These are phyloP conservation scores for Ramalina intermedia DNA, from an alignment of 495 filamentous ascomycete genomes.

Conservation along the genomic window DNA sequence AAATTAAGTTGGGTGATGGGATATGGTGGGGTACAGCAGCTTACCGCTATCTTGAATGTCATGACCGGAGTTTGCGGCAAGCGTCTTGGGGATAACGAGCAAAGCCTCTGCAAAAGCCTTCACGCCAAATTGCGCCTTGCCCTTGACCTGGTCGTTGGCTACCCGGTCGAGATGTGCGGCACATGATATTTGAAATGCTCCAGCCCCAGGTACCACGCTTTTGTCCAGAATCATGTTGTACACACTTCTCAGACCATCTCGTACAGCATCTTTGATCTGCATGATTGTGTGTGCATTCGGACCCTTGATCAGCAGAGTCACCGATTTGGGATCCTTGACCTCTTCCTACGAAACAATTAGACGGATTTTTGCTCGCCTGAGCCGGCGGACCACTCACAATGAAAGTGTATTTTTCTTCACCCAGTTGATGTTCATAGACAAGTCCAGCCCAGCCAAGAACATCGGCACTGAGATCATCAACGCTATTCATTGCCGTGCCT, in stretches of 20 bases:
- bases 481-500: constrained; percentile 83
- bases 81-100: constrained; percentile 87
- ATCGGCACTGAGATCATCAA: constrained; percentile 80
- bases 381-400: constrained; percentile 30
- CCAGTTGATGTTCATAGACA: constrained; percentile 94
- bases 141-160: constrained; percentile 70
- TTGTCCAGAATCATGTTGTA: constrained; percentile 98
- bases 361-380: not conserved
- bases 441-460: constrained; percentile 90
- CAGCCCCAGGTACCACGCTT: constrained; percentile 86
- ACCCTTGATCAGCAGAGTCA: constrained; percentile 96
- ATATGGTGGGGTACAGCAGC: constrained; percentile 17
- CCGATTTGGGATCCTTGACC: constrained; percentile 96
- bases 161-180: constrained; percentile 78
- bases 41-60: constrained; percentile 87
- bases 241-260: constrained; percentile 84
- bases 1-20: constrained; percentile 1
- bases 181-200: constrained; percentile 92
- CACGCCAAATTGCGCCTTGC: constrained; percentile 92
- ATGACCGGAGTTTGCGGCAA: constrained; percentile 90
- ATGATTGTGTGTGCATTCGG: constrained; percentile 92
- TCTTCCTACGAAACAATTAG: constrained; percentile 48
- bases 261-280: constrained; percentile 93
- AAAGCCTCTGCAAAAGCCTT: constrained; percentile 89
- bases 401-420: constrained; percentile 98